Conservation (phyloP, 257 asterid genomes). For the Nicotiana paniculata region DNA sequence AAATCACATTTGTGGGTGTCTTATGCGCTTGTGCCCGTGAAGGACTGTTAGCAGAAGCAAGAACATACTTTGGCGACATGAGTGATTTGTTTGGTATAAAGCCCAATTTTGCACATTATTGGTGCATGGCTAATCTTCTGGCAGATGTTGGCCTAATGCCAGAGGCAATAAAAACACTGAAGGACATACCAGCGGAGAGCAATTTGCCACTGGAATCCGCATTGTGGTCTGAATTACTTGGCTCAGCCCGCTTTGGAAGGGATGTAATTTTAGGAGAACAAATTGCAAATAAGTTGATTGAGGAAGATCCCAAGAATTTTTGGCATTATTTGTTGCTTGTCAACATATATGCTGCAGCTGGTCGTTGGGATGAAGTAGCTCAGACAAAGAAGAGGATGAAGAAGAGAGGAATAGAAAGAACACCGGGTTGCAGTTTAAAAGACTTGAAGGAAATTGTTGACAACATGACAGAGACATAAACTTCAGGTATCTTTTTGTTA, state of each 20-base stretch:
- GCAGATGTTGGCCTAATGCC: constrained; percentile 42
- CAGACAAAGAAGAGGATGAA: constrained; percentile 44
- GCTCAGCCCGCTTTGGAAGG: constrained; percentile 52
- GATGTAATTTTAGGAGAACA: constrained; percentile 39
- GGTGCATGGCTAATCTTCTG: constrained; percentile 81
- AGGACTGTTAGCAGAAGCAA: constrained; percentile 44
- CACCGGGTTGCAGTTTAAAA: constrained; percentile 44
- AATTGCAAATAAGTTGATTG: constrained; percentile 48
- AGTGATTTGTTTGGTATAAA: constrained; percentile 31
- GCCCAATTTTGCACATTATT: constrained; percentile 63
- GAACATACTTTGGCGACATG: constrained; percentile 43
- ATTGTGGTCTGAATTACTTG: constrained; percentile 50
- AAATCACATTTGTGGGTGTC: constrained; percentile 59
- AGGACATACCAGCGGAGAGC: constrained; percentile 33
- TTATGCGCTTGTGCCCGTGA: constrained; percentile 67
- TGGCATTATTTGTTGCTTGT: constrained; percentile 46
- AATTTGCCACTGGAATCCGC: constrained; percentile 38
- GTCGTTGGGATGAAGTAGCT: constrained; percentile 66
- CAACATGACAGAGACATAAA: constrained; percentile 7
- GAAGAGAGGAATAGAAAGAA: constrained; percentile 40
- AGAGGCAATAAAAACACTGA: constrained; percentile 49
- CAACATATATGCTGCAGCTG: constrained; percentile 56
- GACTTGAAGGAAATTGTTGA: constrained; percentile 54
- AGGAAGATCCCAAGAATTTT: constrained; percentile 50
- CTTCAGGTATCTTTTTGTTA: neutral